Percentiles rank a stretch among this genome's conserved stretches.
Evolutionary conservation across 495 filamentous ascomycete genomes (phyloP).

Genomic region (Annulohypoxylon moriforme): DNA sequence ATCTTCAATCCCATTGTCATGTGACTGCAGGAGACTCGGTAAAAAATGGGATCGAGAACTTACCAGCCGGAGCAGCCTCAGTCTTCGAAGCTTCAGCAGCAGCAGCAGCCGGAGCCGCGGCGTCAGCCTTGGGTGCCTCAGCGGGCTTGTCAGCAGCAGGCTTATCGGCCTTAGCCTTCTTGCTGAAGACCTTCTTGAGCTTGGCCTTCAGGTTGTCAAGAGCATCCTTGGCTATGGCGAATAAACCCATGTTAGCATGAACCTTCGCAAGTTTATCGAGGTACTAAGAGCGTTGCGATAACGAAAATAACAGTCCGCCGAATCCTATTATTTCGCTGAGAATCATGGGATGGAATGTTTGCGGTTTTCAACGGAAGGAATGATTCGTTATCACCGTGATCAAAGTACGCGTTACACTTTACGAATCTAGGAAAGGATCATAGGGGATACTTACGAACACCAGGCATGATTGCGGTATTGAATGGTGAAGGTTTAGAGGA

Average conservation of each 20-base stretch:
- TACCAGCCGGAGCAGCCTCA: constrained; percentile 13
- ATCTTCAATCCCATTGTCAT: neutral
- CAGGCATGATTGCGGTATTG: constrained; percentile 42
- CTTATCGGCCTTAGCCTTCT: constrained; percentile 44
- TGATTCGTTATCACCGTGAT: constrained; percentile 5
- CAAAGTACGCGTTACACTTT: neutral
- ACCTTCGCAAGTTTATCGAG: constrained; percentile 14
- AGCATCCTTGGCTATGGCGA: constrained; percentile 47
- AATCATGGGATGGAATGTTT: neutral
- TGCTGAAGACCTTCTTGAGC: constrained; percentile 66
- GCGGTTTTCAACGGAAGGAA: neutral
- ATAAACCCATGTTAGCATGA: constrained; percentile 34
- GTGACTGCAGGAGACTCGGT: neutral
- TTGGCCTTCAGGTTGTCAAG: constrained; percentile 58
- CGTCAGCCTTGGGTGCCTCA: constrained; percentile 41
- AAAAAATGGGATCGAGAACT: neutral
- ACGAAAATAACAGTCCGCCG: neutral
- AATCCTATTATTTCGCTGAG: neutral
- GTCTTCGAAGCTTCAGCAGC: constrained; percentile 38
- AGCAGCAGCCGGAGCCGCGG: constrained; percentile 22
- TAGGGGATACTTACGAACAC: constrained; percentile 42
- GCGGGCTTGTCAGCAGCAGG: constrained; percentile 44
- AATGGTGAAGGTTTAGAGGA: constrained; percentile 4
- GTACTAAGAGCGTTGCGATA: constrained; percentile 1
- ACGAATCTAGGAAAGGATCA: neutral